A percentile compares a stretch with the other conserved stretches of the same genome.
These are phyloP conservation scores for Penicillium sp. DNA, from an alignment of 2,329 filamentous ascomycete genomes.

Conservation along the genomic window DNA sequence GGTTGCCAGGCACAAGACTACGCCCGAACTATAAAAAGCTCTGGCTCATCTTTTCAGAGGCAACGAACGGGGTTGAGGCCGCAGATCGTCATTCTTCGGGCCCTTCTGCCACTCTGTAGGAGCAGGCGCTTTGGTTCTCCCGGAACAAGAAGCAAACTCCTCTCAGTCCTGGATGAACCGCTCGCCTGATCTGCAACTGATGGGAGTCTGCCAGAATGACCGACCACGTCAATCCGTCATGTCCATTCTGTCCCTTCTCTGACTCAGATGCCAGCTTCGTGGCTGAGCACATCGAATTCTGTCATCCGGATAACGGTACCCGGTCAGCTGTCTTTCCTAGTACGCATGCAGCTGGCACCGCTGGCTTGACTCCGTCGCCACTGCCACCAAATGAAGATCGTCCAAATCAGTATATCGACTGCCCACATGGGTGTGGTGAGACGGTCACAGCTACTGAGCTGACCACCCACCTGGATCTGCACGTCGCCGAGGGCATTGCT, in stretches of 20 bases:
- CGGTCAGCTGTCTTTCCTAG: too few species aligned
- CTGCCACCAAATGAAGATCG: constrained; percentile 12
- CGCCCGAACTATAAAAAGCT: too few species aligned
- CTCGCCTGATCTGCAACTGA: background rate
- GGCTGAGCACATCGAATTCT: constrained; percentile 45
- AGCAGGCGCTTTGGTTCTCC: too few species aligned
- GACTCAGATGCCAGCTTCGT: constrained; percentile 42
- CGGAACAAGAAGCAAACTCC: too few species aligned
- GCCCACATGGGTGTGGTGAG: constrained; percentile 61
- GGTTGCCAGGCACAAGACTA: too few species aligned
- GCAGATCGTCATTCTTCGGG: background rate
- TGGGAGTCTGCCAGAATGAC: background rate
- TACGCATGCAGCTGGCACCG: too few species aligned
- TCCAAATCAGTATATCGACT: constrained; percentile 48
- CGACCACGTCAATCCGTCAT: constrained; percentile 26
- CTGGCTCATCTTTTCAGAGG: too few species aligned
- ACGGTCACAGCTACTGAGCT: constrained; percentile 53
- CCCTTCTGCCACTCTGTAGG: too few species aligned
- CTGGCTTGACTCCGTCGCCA: constrained; percentile 1
- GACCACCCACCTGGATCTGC: constrained; percentile 59
- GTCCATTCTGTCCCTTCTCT: constrained; percentile 48
- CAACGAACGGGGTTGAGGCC: too few species aligned
- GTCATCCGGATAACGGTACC: constrained; percentile 42
- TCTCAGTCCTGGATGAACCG: background rate
- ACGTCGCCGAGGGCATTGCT: constrained; percentile 50